Percentiles rank a stretch among this genome's conserved stretches.
phyloP scores from a whole-genome alignment of 768 basidiomycete species.

The Amanita thiersii region DNA sequence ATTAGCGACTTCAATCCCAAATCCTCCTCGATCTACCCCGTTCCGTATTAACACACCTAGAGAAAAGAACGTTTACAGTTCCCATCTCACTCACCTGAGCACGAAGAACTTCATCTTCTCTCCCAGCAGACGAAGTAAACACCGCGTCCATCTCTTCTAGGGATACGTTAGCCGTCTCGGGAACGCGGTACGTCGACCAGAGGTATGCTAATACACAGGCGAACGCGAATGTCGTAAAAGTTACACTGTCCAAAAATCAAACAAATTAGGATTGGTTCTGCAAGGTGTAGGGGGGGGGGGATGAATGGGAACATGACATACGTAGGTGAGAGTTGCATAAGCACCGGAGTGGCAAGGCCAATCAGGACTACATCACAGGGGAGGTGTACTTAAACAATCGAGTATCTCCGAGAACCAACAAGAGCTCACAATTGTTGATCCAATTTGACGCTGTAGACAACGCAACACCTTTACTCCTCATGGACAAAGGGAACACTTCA shows the following conservation, averaged over 20 bases:
- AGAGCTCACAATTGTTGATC: conserved; percentile 67
- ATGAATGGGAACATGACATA: conserved; percentile 23
- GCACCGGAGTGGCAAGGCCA: conserved; percentile 61
- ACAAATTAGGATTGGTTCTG: too few relatives aligned
- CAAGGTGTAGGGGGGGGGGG: neutral
- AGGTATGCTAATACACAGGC: conserved; percentile 62
- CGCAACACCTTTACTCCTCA: conserved; percentile 77
- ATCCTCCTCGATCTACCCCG: conserved; percentile 49
- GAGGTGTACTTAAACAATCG: neutral
- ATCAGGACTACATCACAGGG: conserved; percentile 47
- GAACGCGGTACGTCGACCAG: conserved; percentile 63
- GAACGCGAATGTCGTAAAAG: conserved; percentile 59
- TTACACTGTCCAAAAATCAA: conserved; percentile 31
- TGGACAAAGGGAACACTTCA: conserved; percentile 75
- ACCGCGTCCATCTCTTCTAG: conserved; percentile 70
- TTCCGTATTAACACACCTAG: too few relatives aligned
- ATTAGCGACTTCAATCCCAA: conserved; percentile 43
- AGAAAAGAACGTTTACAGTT: neutral
- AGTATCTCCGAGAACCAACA: neutral
- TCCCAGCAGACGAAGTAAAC: conserved; percentile 52
- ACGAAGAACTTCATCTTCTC: conserved; percentile 42
- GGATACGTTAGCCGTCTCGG: conserved; percentile 71
- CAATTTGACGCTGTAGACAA: conserved; percentile 83
- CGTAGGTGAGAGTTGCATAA: conserved; percentile 56
- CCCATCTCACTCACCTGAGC: conserved; percentile 34